Base-by-base conservation (phyloP, 1,139 yeast genomes). In the Taiozyma onychis region DNA sequence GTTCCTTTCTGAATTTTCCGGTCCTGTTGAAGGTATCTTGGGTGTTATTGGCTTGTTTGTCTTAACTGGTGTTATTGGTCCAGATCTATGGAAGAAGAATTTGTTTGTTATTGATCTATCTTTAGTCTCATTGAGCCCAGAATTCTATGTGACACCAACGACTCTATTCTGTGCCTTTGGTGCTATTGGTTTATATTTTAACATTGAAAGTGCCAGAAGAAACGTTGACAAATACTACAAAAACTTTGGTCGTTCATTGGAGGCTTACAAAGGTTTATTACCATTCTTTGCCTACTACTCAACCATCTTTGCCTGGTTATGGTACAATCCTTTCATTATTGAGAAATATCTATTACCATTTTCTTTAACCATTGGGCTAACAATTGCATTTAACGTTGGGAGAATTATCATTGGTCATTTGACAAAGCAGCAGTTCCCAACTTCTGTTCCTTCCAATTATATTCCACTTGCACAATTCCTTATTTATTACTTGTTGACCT, bases 11-110 rank as follows among this genome's bases (percentile, higher is more conserved):
- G 81, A 79, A 55, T 85, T 89, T 62, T 86, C 95, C 22, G 98
- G 98, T 1, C 98, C 98, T 0, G 98, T 91, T 2, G 98, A 91
- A 68, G 98, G 98, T 5, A 88, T 91, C 41, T 67, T 89, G 57
- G 76, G 85, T 73, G 74, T 90, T 47, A 67, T 80, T 41, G 67
- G 61, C 0, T 70, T 82, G 21, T 88, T 79, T 62, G 52, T 80
- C 6, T 45, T 79, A 18, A 85, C 96, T 1, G 96, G 90, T 4
- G 54, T 81, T 41, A 71, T 73, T 52, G 97, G 97, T 3, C 85
- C 88, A 1, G 80, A 77, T 2, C 66, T 82, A 43, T 91, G 96
- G 93, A 74, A 76, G 48, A 61, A 45, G 3, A 56, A 57, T 32
- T 30, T 69, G 10, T 55, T 57, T 8, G 49, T 56, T 3, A 11